Base-by-base conservation (phyloP, 2,329 filamentous ascomycete genomes). In the Curvularia hawaiiensis region DNA sequence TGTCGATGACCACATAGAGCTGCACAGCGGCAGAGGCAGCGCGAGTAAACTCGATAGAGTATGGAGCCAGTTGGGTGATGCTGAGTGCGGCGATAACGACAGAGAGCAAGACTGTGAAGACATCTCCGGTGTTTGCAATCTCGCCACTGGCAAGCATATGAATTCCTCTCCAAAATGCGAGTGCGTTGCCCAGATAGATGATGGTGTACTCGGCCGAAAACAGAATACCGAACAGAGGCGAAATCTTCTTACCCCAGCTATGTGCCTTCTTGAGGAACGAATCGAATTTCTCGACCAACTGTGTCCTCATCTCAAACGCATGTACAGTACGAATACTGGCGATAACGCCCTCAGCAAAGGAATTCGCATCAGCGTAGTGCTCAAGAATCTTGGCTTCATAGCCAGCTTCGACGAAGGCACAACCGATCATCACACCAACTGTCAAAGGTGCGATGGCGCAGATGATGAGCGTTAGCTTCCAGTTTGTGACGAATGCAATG, bases 401-500 rank as follows among this genome's bases (percentile, higher is more conserved):
- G 14, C 52, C 53, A 16, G 64, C 62, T 44, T 66, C 60, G 40
- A 66, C 60, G 8, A 50, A 46, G 45, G 60, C 26, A 50, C 62
- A 58, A 56, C 61, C 22, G 54, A 50, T 78, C 59, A 80, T 76
- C 24, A 77, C 78, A 24, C 48, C 48, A 8, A 50, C 48, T 7
- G 48, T 50, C 7, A 50, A 30, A 7, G 48, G 48, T 11, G 48
- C 48, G 12, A 50, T 43, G 9, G 38, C 18, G 4, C 38, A 50
- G 22, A 50, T 50, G 66, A 98, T 97, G 49, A 97, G 80, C 0
- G 94, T 94, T 61, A 98, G 80, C 77, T 94, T 96, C 90, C 93
- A 97, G 77, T 90, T 95, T 71, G 90, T 90, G 76, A 94, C 79
- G 74, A 96, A 97, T 3, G 90, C 92, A 64, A 98, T 95, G 57